Evolutionary conservation across 2,329 filamentous ascomycete genomes (phyloP).

Genomic region (Apiospora saccharicola): DNA sequence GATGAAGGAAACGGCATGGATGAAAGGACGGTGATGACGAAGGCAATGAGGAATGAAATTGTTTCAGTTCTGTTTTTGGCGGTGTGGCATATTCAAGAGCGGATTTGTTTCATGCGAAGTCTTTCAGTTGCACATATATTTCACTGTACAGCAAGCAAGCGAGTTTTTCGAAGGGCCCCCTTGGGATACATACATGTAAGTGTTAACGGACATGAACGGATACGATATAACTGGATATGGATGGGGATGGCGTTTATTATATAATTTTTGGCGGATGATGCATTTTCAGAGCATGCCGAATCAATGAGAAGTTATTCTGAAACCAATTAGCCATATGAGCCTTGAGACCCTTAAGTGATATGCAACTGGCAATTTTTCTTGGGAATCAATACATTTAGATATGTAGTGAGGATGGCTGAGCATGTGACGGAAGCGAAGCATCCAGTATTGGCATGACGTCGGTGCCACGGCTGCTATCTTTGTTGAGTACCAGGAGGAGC

Average conservation of each 20-base stretch:
- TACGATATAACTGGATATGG: not conserved
- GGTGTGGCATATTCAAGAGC: slow-evolving; percentile 3
- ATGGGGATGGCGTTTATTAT: not conserved
- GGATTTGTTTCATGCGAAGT: slow-evolving; percentile 5
- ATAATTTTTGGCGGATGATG: slow-evolving; percentile 8
- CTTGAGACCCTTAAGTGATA: not conserved
- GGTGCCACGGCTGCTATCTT: not conserved
- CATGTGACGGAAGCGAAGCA: not conserved
- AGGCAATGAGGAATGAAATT: slow-evolving; percentile 21
- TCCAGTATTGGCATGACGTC: not conserved
- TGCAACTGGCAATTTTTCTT: too few species aligned
- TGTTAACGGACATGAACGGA: slow-evolving; percentile 2
- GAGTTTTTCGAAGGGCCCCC: not conserved
- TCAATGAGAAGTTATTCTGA: not conserved
- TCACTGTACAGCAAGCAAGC: slow-evolving; percentile 15
- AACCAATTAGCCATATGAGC: not conserved
- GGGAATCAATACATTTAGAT: too few species aligned
- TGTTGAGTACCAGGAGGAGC: not conserved
- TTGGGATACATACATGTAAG: not conserved
- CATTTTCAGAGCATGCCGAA: slow-evolving; percentile 1
- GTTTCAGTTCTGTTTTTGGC: not conserved
- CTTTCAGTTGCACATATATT: slow-evolving; percentile 14
- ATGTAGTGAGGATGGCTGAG: not conserved
- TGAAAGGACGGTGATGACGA: not conserved
- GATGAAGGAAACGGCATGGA: too few species aligned